Base-by-base conservation (phyloP, 108 stramenopile species). In the Fragilariopsis cylindrus region DNA sequence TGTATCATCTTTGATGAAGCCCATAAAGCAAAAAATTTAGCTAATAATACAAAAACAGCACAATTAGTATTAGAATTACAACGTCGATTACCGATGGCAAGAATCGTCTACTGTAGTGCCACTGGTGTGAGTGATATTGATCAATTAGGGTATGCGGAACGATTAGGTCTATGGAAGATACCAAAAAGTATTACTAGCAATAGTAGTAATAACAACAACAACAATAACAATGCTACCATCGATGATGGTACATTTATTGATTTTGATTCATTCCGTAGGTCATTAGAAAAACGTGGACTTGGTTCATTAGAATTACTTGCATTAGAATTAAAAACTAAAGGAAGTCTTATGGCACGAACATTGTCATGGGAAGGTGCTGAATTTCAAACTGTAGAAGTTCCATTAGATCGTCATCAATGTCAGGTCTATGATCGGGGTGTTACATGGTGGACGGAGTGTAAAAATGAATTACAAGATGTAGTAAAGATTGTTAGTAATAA, bases 281-380 rank as follows among this genome's bases (percentile, higher is more conserved):
- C 88, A 0, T 68, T 95, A 50, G 83, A 90, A 50, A 69, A 82
- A 54, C 82, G 88, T 45, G 90, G 92, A 4, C 76, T 95, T 13
- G 94, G 92, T 18, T 90, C 90, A 46, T 76, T 93, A 78, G 94
- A 95, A 75, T 83, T 95, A 77, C 77, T 96, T 30, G 89, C 92
- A 42, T 76, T 96, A 63, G 90, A 96, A 83, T 85, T 96, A 74
- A 96, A 94, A 79, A 69, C 79, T 42, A 62, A 65, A 21, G 95
- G 93, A 43, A 63, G 62, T n/a, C 90, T 90, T 68, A 63, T 90
- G 50, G 88, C 90, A 49, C 84, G 95, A 39, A 88, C 91, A 8
- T 77, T 96, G n/a, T 83, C 83, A 41, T 96, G 90, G 88, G 78
- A 85, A 9, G 90, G 89, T 30, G 89, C 90, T 41, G 76, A 81